Conservation (phyloP, 2,329 filamentous ascomycete species). For the Bipolaris oryzae region DNA sequence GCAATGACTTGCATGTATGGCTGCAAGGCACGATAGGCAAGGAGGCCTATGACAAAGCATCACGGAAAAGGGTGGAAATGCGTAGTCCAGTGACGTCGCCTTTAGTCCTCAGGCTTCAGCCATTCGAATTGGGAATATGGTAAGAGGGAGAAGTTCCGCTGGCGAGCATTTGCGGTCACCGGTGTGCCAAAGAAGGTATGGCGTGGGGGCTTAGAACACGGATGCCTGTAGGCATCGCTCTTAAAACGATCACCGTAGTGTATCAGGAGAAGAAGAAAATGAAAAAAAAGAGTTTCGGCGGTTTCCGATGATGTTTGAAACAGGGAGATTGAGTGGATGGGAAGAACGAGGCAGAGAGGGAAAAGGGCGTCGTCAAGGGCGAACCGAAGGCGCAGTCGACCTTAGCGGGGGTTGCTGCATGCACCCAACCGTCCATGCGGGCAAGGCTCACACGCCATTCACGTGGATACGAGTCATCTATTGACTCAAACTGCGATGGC, state of each 20-base stretch:
- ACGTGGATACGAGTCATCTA: not conserved
- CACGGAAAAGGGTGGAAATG: slow-evolving; percentile 19
- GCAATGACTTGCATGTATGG: slow-evolving; percentile 1
- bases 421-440: slow-evolving; percentile 1
- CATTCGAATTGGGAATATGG: slow-evolving; percentile 15
- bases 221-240: slow-evolving; percentile 21
- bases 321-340: not conserved
- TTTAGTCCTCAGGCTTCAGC: slow-evolving; percentile 26
- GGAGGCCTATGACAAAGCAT: slow-evolving; percentile 23
- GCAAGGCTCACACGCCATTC: slow-evolving; percentile 15
- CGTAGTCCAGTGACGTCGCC: slow-evolving; percentile 23
- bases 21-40: slow-evolving; percentile 38
- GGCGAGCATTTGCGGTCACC: slow-evolving; percentile 34
- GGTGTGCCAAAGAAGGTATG: slow-evolving; percentile 26
- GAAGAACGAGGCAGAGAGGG: slow-evolving; percentile 13
- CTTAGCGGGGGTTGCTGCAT: slow-evolving; percentile 15
- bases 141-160: slow-evolving; percentile 1
- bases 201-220: slow-evolving; percentile 24
- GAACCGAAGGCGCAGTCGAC: slow-evolving; percentile 16
- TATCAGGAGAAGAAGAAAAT: not conserved
- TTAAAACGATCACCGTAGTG: slow-evolving; percentile 2
- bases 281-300: slow-evolving; percentile 4
- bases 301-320: slow-evolving; percentile 1
- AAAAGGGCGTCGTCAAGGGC: slow-evolving; percentile 15
- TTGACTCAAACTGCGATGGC: not conserved